Base-by-base conservation (phyloP, 1,284 basidiomycete species). In the Trichosporon sp. region DNA sequence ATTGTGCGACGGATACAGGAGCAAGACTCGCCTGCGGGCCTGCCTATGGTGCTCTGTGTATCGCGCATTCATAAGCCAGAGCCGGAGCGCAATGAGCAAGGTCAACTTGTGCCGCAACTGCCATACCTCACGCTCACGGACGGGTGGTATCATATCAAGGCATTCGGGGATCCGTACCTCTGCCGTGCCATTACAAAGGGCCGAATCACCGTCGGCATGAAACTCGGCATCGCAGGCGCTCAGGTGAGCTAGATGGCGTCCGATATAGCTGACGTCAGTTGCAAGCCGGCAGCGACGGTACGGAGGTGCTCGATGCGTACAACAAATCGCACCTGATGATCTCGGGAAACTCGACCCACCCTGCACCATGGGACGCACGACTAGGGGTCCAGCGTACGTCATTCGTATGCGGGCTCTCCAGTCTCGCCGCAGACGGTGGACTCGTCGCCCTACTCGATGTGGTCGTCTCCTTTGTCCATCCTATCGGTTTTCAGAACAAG, bases 61-160 rank as follows among this genome's bases (percentile, higher is more conserved):
- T 89, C 91, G 0, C 83, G 85, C 32, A 86, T 98, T 34, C 80
- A 81, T 9, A 87, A 84, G 82, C 82, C 84, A 1, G 75, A 80
- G 11, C 70, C 71, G 33, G 74, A 72, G 2, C 63, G 77, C 3
- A 76, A 81, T 29, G 82, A 85, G 0, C 81, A 85, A 19, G 82
- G 81, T 2, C 62, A 76, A 16, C 70, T 77, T 1, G 71, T 81
- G 16, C 37, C 52, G 2, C 79, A 80, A 31, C 66, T 58, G 33
- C 82, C 25, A 73, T 82, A 67, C 84, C 86, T 23, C 84, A 94
- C 96, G 77, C 82, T 99, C 13, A 94, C 92, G 0, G 96, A 99
- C 74, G 95, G 95, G 9, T 99, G 95, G 96, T 99, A 99, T 73
- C 83, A 87, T 33, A 84, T 99, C 13, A 85, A 88, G 11, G 89